Evolutionary conservation across 129 eudicot species (phyloP).

Genomic region (Lonicera japonica): DNA sequence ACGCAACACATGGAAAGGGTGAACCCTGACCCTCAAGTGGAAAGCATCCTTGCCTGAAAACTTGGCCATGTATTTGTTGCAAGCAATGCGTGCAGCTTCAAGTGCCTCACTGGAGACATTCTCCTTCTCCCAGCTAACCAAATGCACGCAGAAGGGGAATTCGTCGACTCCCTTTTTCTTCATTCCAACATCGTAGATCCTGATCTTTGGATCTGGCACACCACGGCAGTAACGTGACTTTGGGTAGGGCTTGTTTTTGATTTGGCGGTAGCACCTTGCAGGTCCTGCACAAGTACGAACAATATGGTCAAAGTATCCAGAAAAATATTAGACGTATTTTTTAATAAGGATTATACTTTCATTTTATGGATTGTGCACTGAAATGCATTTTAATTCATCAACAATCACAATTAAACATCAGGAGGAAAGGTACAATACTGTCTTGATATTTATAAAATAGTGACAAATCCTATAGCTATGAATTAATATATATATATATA

Average conservation of each 20-base stretch:
- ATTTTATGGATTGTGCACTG: no score
- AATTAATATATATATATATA: no score
- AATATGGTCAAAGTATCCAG: background rate
- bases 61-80: slow-evolving; percentile 59
- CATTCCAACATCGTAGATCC: slow-evolving; percentile 44
- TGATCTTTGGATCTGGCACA: slow-evolving; percentile 53
- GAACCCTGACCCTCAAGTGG: slow-evolving; percentile 52
- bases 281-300: slow-evolving; percentile 28
- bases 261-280: slow-evolving; percentile 52
- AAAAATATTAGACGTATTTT: no score
- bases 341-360: no score
- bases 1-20: slow-evolving; percentile 53
- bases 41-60: slow-evolving; percentile 50
- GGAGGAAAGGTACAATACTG: background rate
- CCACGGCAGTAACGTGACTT: slow-evolving; percentile 49
- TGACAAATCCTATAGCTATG: no score
- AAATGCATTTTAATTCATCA: no score
- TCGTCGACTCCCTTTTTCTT: slow-evolving; percentile 43
- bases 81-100: slow-evolving; percentile 53
- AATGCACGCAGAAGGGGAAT: slow-evolving; percentile 47
- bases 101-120: slow-evolving; percentile 59
- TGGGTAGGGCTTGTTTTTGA: slow-evolving; percentile 50
- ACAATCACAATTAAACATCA: no score
- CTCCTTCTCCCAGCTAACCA: slow-evolving; percentile 58
- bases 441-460: no score